Conservation (phyloP, 2,329 filamentous ascomycete genomes). For the Orbilia quercus region DNA sequence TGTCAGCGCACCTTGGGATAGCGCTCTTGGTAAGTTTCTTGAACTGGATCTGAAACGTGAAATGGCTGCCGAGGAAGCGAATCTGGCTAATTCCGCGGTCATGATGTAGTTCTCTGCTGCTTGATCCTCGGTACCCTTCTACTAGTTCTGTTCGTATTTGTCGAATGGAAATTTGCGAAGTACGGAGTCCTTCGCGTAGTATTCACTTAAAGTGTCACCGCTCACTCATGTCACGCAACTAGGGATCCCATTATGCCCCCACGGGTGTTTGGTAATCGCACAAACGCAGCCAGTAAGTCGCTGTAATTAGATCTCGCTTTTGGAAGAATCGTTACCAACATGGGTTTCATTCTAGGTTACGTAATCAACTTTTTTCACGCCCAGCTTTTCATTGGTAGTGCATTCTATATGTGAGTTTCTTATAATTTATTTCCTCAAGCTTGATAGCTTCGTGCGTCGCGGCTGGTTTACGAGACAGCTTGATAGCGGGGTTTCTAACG, state of each 20-base stretch:
- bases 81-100: neutral
- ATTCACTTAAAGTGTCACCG: neutral
- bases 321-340: conserved; percentile 63
- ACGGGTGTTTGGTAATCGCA: conserved; percentile 69
- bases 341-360: conserved; percentile 63
- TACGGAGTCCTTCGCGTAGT: conserved; percentile 61
- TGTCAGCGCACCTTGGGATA: conserved; percentile 71
- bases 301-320: conserved; percentile 59
- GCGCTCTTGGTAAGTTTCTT: conserved; percentile 63
- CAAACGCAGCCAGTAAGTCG: conserved; percentile 68
- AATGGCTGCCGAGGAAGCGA: neutral
- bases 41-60: neutral
- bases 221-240: neutral
- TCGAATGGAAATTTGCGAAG: conserved; percentile 73
- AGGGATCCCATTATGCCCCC: conserved; percentile 74
- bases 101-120: conserved; percentile 69
- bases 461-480: no score
- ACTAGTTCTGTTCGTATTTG: conserved; percentile 69
- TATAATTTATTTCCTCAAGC: no score
- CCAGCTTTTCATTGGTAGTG: conserved; percentile 73
- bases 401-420: conserved; percentile 66
- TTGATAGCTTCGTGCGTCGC: no score
- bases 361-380: conserved; percentile 65
- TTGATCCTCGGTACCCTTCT: conserved; percentile 71
- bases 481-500: neutral